These are phyloP conservation scores for Hygrophila difformis DNA, from an alignment of 257 asterid species.

Conservation along the genomic window DNA sequence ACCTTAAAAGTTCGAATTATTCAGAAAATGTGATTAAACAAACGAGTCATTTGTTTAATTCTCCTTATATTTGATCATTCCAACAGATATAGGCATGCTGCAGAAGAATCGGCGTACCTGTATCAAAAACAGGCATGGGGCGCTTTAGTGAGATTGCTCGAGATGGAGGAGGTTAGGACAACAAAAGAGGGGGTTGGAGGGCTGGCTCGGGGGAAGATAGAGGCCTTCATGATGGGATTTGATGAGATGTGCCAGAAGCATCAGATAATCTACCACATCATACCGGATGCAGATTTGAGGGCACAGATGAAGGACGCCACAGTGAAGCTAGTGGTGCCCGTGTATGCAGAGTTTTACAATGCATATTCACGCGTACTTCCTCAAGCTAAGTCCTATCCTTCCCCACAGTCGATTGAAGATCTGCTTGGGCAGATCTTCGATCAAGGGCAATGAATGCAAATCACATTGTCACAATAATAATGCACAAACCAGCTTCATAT, in stretches of 20 bases:
- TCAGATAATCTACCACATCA: conserved; percentile 37
- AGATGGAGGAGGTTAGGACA: conserved; percentile 28
- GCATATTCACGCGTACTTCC: conserved; percentile 11
- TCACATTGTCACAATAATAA: no score
- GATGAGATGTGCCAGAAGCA: conserved; percentile 50
- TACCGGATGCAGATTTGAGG: conserved; percentile 67
- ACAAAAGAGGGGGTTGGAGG: conserved; percentile 14
- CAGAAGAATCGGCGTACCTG: conserved; percentile 65
- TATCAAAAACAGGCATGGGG: conserved; percentile 87
- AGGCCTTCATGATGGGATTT: conserved; percentile 40
- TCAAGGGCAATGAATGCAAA: no score
- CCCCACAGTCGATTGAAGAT: conserved; percentile 38
- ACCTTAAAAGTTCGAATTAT: no score
- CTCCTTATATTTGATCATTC: no score
- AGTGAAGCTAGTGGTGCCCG: conserved; percentile 41
- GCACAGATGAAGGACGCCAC: conserved; percentile 69
- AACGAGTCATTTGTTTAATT: no score
- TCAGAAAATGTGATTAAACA: no score
- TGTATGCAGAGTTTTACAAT: conserved; percentile 36
- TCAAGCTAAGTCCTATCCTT: conserved; percentile 23
- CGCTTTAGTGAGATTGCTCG: conserved; percentile 33
- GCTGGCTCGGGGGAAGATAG: conserved; percentile 27
- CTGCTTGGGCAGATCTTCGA: conserved; percentile 40
- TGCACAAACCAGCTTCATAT: no score
- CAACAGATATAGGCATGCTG: conserved; percentile 25